Evolutionary conservation across 179 eudicot genomes (phyloP).

Genomic region (Beta corolliflora): DNA sequence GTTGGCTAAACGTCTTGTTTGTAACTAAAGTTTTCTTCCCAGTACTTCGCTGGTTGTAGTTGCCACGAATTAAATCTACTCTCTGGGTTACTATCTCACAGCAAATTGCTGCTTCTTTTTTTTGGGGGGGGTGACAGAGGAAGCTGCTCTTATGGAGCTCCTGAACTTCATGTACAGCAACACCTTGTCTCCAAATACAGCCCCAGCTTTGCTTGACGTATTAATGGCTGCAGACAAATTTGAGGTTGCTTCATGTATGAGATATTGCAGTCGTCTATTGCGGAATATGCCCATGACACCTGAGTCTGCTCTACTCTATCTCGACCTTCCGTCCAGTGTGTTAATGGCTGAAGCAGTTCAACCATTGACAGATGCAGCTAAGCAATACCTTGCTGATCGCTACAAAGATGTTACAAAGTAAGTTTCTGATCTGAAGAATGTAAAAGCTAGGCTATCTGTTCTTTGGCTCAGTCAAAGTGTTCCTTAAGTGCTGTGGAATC

Average conservation of each 20-base stretch:
- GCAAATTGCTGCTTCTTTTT: background rate
- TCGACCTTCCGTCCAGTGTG: constrained; percentile 96
- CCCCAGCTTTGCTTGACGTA: constrained; percentile 81
- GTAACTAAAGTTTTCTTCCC: background rate
- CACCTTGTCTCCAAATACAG: constrained; percentile 58
- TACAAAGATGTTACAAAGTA: constrained; percentile 87
- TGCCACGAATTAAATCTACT: background rate
- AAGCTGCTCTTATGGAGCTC: constrained; percentile 91
- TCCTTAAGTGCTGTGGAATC: background rate
- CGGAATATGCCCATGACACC: constrained; percentile 91
- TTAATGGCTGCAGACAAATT: constrained; percentile 99
- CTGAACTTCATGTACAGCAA: constrained; percentile 95
- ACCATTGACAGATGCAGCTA: constrained; percentile 95
- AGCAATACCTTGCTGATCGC: constrained; percentile 81
- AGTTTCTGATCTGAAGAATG: constrained; percentile 21
- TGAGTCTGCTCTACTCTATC: constrained; percentile 82
- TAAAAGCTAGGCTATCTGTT: background rate
- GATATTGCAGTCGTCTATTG: constrained; percentile 72
- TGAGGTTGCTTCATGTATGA: constrained; percentile 98
- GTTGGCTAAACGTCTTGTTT: background rate
- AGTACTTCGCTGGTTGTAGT: background rate
- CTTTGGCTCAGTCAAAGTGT: background rate
- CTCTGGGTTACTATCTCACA: constrained; percentile 5
- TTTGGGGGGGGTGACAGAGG: constrained; percentile 55
- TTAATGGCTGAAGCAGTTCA: constrained; percentile 98